Evolutionary conservation across 352 stramenopile genomes (phyloP).

Genomic region (Achlya hypogyna): DNA sequence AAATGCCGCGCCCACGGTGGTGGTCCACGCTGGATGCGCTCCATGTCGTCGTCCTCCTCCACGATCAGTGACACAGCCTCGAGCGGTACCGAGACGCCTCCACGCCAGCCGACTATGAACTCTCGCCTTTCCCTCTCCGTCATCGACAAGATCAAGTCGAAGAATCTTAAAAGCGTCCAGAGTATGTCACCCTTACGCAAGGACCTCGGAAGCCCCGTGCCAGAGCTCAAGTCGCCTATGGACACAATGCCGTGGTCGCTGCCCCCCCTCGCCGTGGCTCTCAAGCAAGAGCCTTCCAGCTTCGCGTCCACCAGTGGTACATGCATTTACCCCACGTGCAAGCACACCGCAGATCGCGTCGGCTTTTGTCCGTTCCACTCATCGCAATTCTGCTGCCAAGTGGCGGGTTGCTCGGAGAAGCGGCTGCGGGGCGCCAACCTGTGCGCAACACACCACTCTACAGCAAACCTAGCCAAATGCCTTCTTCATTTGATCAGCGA

Average conservation of each 20-base stretch:
- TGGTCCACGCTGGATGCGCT: constrained; percentile 9
- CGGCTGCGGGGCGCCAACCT: not conserved
- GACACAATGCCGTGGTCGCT: not conserved
- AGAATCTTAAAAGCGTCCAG: not conserved
- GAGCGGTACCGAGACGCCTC: not conserved
- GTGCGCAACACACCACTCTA: constrained; percentile 2
- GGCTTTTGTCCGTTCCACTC: constrained; percentile 12
- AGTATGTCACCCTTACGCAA: constrained; percentile 10
- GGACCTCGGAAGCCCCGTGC: not conserved
- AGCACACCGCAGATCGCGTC: not conserved
- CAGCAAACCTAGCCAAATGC: constrained; percentile 5
- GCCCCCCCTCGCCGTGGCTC: not conserved
- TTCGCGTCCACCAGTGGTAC: not conserved
- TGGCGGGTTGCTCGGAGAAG: constrained; percentile 7
- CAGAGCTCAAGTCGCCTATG: constrained; percentile 8
- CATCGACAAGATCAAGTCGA: constrained; percentile 15
- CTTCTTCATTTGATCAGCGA: constrained; percentile 3
- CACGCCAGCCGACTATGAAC: not conserved
- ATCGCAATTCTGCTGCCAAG: constrained; percentile 15
- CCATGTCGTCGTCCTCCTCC: not conserved
- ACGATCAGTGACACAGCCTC: not conserved
- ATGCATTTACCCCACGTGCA: constrained; percentile 14
- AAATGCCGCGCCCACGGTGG: constrained; percentile 59
- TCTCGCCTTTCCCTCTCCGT: constrained; percentile 3
- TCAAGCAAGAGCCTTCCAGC: not conserved